Evolutionary conservation across 2,329 filamentous ascomycete genomes (phyloP).

Genomic region (Byssothecium circinans): DNA sequence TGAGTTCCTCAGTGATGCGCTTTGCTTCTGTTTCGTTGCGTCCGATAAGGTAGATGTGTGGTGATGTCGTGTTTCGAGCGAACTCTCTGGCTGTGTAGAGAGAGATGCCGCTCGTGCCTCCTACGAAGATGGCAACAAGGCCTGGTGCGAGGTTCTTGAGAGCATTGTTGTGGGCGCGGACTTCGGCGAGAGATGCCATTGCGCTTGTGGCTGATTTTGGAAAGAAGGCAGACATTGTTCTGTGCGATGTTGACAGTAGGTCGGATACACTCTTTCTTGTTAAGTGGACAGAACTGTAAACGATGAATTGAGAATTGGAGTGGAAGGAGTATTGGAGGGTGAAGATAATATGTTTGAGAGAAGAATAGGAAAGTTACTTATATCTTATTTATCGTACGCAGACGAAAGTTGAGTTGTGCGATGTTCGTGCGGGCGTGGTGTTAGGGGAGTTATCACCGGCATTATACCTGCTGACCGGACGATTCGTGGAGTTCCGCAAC

Average conservation of each 20-base stretch:
- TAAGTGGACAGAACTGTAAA: neutral
- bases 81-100: conserved; percentile 48
- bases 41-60: conserved; percentile 49
- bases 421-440: neutral
- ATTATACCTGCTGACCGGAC: neutral
- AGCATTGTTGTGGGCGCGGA: conserved; percentile 29
- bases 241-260: neutral
- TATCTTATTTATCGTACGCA: neutral
- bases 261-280: no score
- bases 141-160: conserved; percentile 27
- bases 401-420: neutral
- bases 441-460: neutral
- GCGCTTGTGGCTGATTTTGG: conserved; percentile 1
- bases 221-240: neutral
- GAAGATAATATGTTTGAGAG: neutral
- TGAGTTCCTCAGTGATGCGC: conserved; percentile 42
- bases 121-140: conserved; percentile 42
- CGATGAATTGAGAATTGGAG: neutral
- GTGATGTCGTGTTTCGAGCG: conserved; percentile 42
- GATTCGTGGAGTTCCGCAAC: neutral
- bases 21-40: conserved; percentile 44
- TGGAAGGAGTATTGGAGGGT: neutral
- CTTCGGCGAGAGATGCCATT: conserved; percentile 27
- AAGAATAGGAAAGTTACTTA: neutral
- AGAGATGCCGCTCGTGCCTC: conserved; percentile 50